phyloP scores from a whole-genome alignment of 1,284 basidiomycete species.

The Sporisorium graminicola region DNA sequence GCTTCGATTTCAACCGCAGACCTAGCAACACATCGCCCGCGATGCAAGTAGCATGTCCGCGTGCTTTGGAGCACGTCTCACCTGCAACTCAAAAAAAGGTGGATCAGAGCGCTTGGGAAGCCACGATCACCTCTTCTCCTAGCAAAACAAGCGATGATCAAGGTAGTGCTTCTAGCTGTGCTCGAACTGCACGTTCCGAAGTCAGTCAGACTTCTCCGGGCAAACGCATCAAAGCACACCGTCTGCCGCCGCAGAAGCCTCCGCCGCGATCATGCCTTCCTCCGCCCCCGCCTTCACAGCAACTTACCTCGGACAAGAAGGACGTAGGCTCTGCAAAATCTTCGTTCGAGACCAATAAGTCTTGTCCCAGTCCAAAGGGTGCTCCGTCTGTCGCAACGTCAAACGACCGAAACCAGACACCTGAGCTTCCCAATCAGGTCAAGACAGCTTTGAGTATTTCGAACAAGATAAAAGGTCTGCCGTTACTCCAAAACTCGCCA shows the following conservation, averaged over 20 bases:
- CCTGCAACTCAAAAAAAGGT: background rate
- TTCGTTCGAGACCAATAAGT: background rate
- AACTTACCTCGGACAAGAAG: background rate
- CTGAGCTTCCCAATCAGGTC: background rate
- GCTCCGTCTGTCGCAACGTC: background rate
- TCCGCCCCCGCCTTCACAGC: constrained; percentile 6
- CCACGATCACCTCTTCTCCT: constrained; percentile 7
- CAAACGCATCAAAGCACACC: constrained; percentile 15
- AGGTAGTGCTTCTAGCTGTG: constrained; percentile 9
- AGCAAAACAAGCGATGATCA: constrained; percentile 18
- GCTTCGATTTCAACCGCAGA: constrained; percentile 12
- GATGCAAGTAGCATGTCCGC: background rate
- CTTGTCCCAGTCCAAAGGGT: background rate
- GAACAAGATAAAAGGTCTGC: background rate
- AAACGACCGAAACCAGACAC: background rate
- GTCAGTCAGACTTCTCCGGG: background rate
- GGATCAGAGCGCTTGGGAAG: constrained; percentile 18
- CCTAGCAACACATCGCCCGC: background rate
- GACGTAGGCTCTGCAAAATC: background rate
- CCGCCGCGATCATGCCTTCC: constrained; percentile 33
- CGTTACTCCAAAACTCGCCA: background rate
- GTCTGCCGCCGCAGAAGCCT: constrained; percentile 45
- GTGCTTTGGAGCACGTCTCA: background rate
- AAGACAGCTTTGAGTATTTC: background rate
- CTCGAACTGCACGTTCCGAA: background rate